These are phyloP conservation scores for Sphenostylis stenocarpa DNA, from an alignment of 306 rosid species.

Conservation along the genomic window DNA sequence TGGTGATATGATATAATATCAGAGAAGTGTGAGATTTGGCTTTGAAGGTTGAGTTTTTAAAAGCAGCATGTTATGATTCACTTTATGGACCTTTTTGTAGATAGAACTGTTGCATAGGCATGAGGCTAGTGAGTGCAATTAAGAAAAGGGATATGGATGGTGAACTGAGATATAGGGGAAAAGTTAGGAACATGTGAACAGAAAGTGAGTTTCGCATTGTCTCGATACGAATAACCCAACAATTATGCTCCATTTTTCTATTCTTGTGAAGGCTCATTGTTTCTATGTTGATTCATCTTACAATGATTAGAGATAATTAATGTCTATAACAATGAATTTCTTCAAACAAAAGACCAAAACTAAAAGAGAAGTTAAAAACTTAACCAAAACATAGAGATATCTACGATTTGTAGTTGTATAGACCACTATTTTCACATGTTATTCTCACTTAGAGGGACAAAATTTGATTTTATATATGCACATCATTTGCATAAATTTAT, in stretches of 20 bases:
- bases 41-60: neutral
- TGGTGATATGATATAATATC: neutral
- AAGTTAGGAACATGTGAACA: constrained; percentile 23
- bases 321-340: neutral
- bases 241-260: neutral
- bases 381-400: neutral
- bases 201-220: constrained; percentile 12
- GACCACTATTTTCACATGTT: neutral
- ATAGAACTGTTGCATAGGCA: constrained; percentile 27
- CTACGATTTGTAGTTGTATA: neutral
- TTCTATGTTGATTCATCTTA: no score
- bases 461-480: no score
- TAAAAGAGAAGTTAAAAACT: neutral
- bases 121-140: constrained; percentile 40
- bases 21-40: constrained; percentile 15
- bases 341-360: neutral
- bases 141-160: constrained; percentile 26
- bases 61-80: constrained; percentile 23
- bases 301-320: neutral
- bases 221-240: neutral
- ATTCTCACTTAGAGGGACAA: no score
- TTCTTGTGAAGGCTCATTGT: neutral
- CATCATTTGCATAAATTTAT: no score
- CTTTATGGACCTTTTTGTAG: constrained; percentile 17
- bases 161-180: constrained; percentile 29